phyloP scores from a whole-genome alignment of 345 rosid species.

The Eucalyptus fibrosa region DNA sequence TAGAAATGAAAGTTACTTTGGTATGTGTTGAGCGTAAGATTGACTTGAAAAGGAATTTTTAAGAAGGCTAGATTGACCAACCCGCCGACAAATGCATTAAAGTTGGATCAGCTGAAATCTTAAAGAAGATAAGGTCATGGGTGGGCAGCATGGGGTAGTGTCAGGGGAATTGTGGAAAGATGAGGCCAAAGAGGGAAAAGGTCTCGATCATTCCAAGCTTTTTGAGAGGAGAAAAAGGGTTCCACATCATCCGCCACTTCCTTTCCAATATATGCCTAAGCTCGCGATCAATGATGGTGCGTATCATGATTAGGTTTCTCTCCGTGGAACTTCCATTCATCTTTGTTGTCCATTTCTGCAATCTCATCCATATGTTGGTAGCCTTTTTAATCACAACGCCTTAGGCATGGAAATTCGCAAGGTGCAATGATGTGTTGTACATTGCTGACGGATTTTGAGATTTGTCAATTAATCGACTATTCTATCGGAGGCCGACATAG shows the following conservation, averaged over 20 bases:
- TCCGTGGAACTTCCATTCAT: background rate
- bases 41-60: background rate
- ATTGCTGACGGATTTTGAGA: background rate
- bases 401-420: background rate
- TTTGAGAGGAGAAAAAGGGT: background rate
- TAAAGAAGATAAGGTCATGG: background rate
- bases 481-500: slow-evolving; percentile 17
- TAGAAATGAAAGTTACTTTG: background rate
- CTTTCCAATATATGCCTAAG: background rate
- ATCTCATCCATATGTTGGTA: background rate
- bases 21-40: background rate
- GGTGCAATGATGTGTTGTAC: background rate
- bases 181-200: background rate
- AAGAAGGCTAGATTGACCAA: background rate
- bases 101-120: background rate
- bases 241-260: background rate
- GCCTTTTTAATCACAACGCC: background rate
- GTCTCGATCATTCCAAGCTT: background rate
- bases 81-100: background rate
- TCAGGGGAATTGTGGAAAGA: background rate
- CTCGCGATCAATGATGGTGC: background rate
- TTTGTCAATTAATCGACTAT: background rate
- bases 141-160: background rate
- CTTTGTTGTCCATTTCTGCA: background rate
- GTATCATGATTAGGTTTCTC: background rate